Percentiles rank a stretch among this genome's conserved stretches.
phyloP scores from a whole-genome alignment of 2,329 filamentous ascomycete genomes.

The Aspergillus sojae region DNA sequence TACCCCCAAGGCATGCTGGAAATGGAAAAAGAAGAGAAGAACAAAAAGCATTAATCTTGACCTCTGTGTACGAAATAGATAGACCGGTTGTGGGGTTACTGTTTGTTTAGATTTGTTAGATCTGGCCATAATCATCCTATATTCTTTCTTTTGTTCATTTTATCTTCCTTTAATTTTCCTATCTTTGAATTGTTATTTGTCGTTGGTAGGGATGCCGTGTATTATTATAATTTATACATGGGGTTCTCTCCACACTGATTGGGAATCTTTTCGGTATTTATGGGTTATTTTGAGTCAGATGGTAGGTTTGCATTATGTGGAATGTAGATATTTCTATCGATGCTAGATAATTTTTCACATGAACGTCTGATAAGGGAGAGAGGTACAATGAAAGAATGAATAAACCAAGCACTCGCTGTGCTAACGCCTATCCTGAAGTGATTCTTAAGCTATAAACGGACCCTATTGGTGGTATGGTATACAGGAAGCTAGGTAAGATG shows the following conservation, averaged over 20 bases:
- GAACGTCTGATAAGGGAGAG: neutral
- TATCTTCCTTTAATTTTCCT: neutral
- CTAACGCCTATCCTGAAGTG: slow-evolving; percentile 11
- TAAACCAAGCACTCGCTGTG: slow-evolving; percentile 7
- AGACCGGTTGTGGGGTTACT: slow-evolving; percentile 27
- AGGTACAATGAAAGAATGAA: neutral
- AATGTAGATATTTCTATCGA: neutral
- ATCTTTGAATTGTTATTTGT: neutral
- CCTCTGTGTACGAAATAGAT: slow-evolving; percentile 30
- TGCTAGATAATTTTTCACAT: neutral
- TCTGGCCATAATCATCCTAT: slow-evolving; percentile 15
- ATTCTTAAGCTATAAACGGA: slow-evolving; percentile 12
- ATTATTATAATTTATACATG: neutral
- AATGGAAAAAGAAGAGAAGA: neutral
- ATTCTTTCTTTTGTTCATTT: slow-evolving; percentile 10
- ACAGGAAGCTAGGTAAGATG: slow-evolving; percentile 1
- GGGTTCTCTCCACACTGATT: neutral
- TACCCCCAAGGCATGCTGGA: neutral
- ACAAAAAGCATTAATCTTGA: slow-evolving; percentile 1
- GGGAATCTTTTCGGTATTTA: neutral
- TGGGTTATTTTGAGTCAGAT: neutral
- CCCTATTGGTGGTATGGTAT: slow-evolving; percentile 10
- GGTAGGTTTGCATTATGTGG: neutral
- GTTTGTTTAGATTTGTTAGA: slow-evolving; percentile 21
- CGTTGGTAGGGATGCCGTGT: neutral